phyloP scores from a whole-genome alignment of 2,329 filamentous ascomycete species.

The Xylaria sp. region DNA sequence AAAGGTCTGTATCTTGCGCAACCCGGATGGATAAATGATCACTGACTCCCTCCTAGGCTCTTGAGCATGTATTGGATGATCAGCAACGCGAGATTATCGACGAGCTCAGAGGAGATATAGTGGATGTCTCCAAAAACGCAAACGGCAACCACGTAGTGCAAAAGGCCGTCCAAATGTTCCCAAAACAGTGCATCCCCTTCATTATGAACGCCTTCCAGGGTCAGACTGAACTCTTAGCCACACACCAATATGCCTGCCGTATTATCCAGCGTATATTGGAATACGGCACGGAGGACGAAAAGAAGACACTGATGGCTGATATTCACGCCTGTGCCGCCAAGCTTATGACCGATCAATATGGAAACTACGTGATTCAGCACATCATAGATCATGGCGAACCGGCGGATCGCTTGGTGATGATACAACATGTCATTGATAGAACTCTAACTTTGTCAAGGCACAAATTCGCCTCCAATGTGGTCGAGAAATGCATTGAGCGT shows the following conservation, averaged over 20 bases:
- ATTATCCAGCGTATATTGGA: slow-evolving; percentile 94
- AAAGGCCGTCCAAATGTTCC: slow-evolving; percentile 86
- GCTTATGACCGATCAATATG: slow-evolving; percentile 87
- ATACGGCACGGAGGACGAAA: slow-evolving; percentile 77
- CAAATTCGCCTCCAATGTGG: slow-evolving; percentile 97
- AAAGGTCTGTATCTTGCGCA: slow-evolving; percentile 68
- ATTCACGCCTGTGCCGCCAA: slow-evolving; percentile 76
- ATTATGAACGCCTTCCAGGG: slow-evolving; percentile 83
- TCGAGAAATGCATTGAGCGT: slow-evolving; percentile 87
- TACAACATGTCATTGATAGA: slow-evolving; percentile 76
- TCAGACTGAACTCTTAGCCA: slow-evolving; percentile 77
- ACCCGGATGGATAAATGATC: neutral
- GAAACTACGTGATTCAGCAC: slow-evolving; percentile 96
- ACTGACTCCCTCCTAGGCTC: slow-evolving; percentile 66
- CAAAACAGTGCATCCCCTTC: slow-evolving; percentile 81
- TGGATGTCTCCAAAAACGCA: slow-evolving; percentile 83
- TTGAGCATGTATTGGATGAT: slow-evolving; percentile 91
- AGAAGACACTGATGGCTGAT: slow-evolving; percentile 77
- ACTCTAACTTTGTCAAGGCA: slow-evolving; percentile 85
- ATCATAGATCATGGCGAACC: slow-evolving; percentile 81
- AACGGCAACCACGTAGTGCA: slow-evolving; percentile 98
- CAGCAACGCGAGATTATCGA: slow-evolving; percentile 86
- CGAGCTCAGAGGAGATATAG: slow-evolving; percentile 80
- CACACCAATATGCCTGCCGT: slow-evolving; percentile 87
- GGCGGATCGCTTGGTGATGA: slow-evolving; percentile 77